A percentile compares a stretch with the other conserved stretches of the same genome.
phyloP scores from a whole-genome alignment of 441 rosid species.

The Adansonia rubrostipa region DNA sequence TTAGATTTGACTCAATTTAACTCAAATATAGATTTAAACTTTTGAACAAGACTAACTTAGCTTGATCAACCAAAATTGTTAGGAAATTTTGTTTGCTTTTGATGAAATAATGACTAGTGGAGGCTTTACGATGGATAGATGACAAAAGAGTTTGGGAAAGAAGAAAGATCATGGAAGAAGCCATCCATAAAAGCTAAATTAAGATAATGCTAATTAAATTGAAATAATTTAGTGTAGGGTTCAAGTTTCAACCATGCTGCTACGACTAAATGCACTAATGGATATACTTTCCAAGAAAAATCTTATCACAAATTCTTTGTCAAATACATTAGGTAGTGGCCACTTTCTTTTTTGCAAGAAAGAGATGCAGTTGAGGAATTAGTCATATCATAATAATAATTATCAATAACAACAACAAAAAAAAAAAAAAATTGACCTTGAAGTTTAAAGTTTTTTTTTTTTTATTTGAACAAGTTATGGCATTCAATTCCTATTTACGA shows the following conservation, averaged over 20 bases:
- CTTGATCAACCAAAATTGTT: background rate
- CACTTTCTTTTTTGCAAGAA: background rate
- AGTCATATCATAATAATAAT: background rate
- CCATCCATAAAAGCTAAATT: background rate
- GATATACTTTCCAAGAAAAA: background rate
- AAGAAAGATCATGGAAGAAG: background rate
- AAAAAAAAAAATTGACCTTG: background rate
- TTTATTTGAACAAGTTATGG: too few species aligned
- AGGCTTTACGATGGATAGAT: background rate
- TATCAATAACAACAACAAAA: background rate
- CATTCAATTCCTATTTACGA: too few species aligned
- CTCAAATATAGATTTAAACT: too few species aligned
- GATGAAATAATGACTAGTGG: conserved; percentile 5
- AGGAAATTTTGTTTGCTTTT: conserved; percentile 10
- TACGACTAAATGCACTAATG: conserved; percentile 20
- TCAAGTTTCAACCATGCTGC: background rate
- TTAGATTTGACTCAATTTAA: too few species aligned
- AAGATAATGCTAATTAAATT: conserved; percentile 8
- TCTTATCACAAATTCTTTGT: background rate
- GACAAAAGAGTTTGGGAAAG: background rate
- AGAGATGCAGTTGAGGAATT: background rate
- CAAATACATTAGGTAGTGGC: background rate
- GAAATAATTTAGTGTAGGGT: background rate
- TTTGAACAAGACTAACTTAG: background rate
- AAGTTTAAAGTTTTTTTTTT: background rate